Evolutionary conservation across 148 eudicot species (phyloP).

Genomic region (Mesembryanthemum crystallinum): DNA sequence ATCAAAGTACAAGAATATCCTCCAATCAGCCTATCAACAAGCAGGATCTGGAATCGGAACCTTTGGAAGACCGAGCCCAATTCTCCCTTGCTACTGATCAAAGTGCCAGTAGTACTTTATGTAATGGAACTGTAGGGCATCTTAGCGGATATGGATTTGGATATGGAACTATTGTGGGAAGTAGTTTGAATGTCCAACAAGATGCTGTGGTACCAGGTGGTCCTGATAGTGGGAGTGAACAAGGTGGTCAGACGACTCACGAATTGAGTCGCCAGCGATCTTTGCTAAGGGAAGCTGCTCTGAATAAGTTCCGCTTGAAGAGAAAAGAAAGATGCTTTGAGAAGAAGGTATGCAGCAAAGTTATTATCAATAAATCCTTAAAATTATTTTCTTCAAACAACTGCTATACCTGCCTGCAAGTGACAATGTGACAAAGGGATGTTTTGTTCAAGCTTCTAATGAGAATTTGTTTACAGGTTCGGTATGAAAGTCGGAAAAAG

Average conservation of each 20-base stretch:
- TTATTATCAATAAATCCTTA: neutral
- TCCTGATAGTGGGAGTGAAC: slow-evolving; percentile 42
- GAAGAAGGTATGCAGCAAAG: slow-evolving; percentile 65
- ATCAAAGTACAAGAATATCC: slow-evolving; percentile 33
- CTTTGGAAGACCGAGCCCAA: slow-evolving; percentile 33
- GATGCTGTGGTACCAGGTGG: slow-evolving; percentile 17
- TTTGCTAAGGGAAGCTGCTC: slow-evolving; percentile 70
- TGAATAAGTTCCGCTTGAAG: slow-evolving; percentile 80
- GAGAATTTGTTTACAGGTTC: slow-evolving; percentile 48
- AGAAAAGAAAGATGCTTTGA: slow-evolving; percentile 92
- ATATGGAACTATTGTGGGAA: slow-evolving; percentile 36
- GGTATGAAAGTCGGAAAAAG: slow-evolving; percentile 88
- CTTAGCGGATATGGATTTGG: slow-evolving; percentile 30
- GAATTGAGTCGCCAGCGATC: slow-evolving; percentile 44
- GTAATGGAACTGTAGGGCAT: slow-evolving; percentile 37
- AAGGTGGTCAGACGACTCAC: slow-evolving; percentile 11
- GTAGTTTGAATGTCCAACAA: slow-evolving; percentile 33
- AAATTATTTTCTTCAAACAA: neutral
- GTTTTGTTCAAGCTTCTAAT: slow-evolving; percentile 12
- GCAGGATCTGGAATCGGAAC: slow-evolving; percentile 38
- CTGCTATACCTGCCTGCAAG: neutral
- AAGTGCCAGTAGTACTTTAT: slow-evolving; percentile 55
- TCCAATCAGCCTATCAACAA: slow-evolving; percentile 32
- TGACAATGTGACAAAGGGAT: neutral
- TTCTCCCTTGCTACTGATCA: slow-evolving; percentile 57